Base-by-base conservation (phyloP, 1,139 yeast genomes). In the Lodderomyces theae region DNA sequence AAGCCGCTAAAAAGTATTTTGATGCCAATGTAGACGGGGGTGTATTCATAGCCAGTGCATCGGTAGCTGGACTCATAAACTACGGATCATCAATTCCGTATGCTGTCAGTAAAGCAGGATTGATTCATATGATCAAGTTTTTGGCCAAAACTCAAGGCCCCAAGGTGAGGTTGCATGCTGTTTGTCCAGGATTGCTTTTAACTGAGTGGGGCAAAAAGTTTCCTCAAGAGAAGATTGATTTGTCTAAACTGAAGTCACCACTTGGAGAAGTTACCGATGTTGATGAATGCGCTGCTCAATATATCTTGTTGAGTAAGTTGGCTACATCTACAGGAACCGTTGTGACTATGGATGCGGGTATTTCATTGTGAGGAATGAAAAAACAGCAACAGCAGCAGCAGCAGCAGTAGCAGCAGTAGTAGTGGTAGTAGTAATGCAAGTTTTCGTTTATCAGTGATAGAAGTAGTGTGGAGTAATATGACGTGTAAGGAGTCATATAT, bases 181-280 rank as follows among this genome's bases (percentile, higher is more conserved):
- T 67, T 21, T 63, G 69, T 40, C 73, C 73, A 0, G 73, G 73
- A 1, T 51, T 67, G 32, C 51, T 67, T 37, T 49, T 61, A 40
- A 67, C 73, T 4, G 72, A 67, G 26, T 66, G 72, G 72, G 69
- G 69, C 5, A 48, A 51, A 41, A 48, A 56, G 41, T 66, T 66
- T 42, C 63, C 66, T 6, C 44, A 53, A 23, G 66, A 59, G 17
- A 44, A 39, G 34, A 51, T 66, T 37, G 53, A 54, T 9, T 42
- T 42, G 12, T 49, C 60, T 11, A 52, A 48, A 37, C 49, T 48
- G 10, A 29, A 37, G 21, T 51, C 63, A 4, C 69, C 69, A 3
- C 50, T 66, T 34, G 55, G 60, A 40, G 42, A 50, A 30, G 47
- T 60, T 11, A 47, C 64, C 5, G 58, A 56, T 25, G 50, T 65